These are phyloP conservation scores for Angophora floribunda DNA, from an alignment of 345 rosid species.

Conservation along the genomic window DNA sequence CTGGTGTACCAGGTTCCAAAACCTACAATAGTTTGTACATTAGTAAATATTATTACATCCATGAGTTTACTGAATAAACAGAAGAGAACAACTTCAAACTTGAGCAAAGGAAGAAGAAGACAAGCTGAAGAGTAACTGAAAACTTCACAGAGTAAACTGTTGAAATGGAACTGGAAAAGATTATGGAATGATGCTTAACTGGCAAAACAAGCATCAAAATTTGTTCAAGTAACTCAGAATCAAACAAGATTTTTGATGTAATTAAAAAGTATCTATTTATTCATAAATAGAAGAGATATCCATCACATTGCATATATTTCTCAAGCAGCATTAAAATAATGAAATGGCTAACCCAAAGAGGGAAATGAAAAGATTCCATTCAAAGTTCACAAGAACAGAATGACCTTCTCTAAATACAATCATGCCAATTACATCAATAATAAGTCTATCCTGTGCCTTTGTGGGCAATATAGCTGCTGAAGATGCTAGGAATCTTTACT, in stretches of 20 bases:
- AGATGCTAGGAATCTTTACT: not conserved
- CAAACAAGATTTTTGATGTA: not conserved
- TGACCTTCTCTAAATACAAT: not conserved
- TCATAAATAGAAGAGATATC: not conserved
- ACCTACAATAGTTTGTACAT: slow-evolving; percentile 35
- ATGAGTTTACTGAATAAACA: not conserved
- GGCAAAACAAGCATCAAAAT: not conserved
- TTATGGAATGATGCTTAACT: not conserved
- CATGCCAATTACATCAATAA: not conserved
- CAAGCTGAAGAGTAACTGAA: not conserved
- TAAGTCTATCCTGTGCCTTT: not conserved
- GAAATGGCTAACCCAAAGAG: not conserved
- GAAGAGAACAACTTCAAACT: not conserved
- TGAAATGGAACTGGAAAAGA: not conserved
- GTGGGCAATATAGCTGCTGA: not conserved
- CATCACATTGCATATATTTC: not conserved
- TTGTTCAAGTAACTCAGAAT: not conserved
- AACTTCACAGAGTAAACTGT: not conserved
- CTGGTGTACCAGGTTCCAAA: slow-evolving; percentile 58
- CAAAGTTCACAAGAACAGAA: not conserved
- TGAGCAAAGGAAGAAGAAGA: not conserved
- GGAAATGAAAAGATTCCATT: not conserved
- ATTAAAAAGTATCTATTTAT: not conserved
- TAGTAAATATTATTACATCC: not conserved
- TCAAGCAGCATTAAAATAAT: not conserved